Base-by-base conservation (phyloP, 2,329 filamentous ascomycete genomes). In the Botrytis byssoidea region DNA sequence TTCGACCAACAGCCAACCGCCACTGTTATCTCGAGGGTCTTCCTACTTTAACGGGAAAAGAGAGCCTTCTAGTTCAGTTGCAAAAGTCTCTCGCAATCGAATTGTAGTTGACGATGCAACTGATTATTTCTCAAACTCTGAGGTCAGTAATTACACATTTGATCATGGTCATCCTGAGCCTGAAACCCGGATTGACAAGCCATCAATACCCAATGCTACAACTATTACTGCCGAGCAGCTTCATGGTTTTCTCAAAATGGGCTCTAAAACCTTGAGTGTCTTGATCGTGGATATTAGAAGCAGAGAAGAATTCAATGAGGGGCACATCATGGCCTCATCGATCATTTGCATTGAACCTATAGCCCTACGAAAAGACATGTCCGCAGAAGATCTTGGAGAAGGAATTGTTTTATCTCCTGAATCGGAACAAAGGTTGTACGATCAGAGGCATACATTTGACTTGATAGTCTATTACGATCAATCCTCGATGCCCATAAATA, bases 271-370 rank as follows among this genome's bases (percentile, higher is more conserved):
- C 80, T 74, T 94, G 83, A 83, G 90, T 83, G 86, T 98, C 37
- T 84, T 99, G 20, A 82, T 98, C 37, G 94, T 99, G 76, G 96
- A 99, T 82, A 90, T 98, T 60, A 91, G 96, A 57, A 85, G 88
- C 73, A 90, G 96, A 40, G 89, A 92, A 71, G 89, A 92, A 14
- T 99, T 93, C 80, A 94, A 98, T 77, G 87, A 91, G 66, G 96
- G 96, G 0, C 96, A 99, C 81, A 94, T 99, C 76, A 92, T 92
- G 84, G 90, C 92, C 9, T 91, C 91, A 73, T 91, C 89, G 9
- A 93, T 94, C 57, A 93, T 99, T 63, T 99, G 96, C 82, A 89
- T 99, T 74, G 96, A 99, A 79, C 94, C 95, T 37, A 88, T 97
- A 63, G 88, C 91, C 16, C 82, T 94, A 66, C 89, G 93, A 72